A percentile compares a stretch with the other conserved stretches of the same genome.
These are phyloP conservation scores for Paxillus rubicundulus DNA, from an alignment of 768 basidiomycete genomes.

Conservation along the genomic window DNA sequence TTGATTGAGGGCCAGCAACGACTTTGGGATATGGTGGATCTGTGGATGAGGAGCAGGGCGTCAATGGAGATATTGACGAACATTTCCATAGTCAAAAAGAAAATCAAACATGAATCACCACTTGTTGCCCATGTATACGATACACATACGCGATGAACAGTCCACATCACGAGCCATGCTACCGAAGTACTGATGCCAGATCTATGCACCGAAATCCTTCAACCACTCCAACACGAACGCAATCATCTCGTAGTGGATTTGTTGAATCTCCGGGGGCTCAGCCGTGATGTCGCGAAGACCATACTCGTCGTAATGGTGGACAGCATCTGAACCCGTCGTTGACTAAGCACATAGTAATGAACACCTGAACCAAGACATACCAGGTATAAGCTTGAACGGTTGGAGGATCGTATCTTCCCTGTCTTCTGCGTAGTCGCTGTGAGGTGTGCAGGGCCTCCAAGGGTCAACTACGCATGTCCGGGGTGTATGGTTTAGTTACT, in stretches of 20 bases:
- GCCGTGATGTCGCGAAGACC: constrained; percentile 56
- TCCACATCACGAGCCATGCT: too few relatives aligned
- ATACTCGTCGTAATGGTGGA: constrained; percentile 73
- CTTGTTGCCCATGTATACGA: too few relatives aligned
- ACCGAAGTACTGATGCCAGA: too few relatives aligned
- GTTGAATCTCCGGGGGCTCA: constrained; percentile 76
- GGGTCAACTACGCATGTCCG: constrained; percentile 64
- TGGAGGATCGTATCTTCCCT: constrained; percentile 67
- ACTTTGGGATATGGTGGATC: constrained; percentile 32
- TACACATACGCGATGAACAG: too few relatives aligned
- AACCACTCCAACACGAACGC: constrained; percentile 79
- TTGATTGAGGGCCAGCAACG: constrained; percentile 30
- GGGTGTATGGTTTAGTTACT: not conserved
- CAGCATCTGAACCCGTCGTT: constrained; percentile 46
- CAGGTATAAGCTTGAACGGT: constrained; percentile 86
- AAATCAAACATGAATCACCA: too few relatives aligned
- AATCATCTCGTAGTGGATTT: constrained; percentile 80
- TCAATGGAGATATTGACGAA: too few relatives aligned
- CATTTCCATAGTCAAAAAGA: too few relatives aligned
- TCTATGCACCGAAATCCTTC: constrained; percentile 37
- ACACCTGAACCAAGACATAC: constrained; percentile 40
- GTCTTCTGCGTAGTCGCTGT: constrained; percentile 66
- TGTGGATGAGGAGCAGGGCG: constrained; percentile 20
- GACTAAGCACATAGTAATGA: not conserved
- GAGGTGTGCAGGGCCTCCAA: constrained; percentile 86